phyloP scores from a whole-genome alignment of 306 rosid species.

The Pyrus betulifolia region DNA sequence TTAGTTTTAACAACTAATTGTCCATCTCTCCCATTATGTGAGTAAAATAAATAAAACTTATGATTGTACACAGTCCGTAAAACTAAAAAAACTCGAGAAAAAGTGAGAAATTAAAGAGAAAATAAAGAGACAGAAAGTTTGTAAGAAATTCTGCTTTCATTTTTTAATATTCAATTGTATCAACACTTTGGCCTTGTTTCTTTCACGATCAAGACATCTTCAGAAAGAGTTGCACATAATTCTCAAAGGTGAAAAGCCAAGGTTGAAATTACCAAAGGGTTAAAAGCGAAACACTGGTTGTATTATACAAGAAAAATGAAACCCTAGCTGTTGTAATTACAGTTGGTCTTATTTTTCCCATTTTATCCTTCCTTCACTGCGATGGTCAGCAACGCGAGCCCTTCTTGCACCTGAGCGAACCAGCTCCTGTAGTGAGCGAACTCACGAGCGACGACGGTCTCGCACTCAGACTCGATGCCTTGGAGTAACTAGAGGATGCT shows the following conservation, averaged over 20 bases:
- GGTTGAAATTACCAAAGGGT: conserved; percentile 31
- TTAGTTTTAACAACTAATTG: not conserved
- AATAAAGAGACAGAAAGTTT: not conserved
- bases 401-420: conserved; percentile 54
- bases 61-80: not conserved
- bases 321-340: conserved; percentile 23
- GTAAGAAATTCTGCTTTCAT: not conserved
- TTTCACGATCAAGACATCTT: not conserved
- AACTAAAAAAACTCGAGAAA: not conserved
- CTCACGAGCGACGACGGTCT: conserved; percentile 57
- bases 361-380: not conserved
- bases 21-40: not conserved
- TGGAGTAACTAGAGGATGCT: conserved; percentile 66
- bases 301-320: conserved; percentile 11
- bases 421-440: conserved; percentile 66
- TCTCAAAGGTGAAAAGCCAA: conserved; percentile 27
- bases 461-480: conserved; percentile 80
- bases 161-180: not conserved
- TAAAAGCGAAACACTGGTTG: not conserved
- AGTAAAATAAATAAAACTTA: too few species aligned
- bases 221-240: not conserved
- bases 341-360: not conserved
- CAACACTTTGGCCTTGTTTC: conserved; percentile 16
- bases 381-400: conserved; percentile 56
- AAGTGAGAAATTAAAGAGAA: not conserved